Conservation (phyloP, 2,329 filamentous ascomycete genomes). For the Diplodia corticola region DNA sequence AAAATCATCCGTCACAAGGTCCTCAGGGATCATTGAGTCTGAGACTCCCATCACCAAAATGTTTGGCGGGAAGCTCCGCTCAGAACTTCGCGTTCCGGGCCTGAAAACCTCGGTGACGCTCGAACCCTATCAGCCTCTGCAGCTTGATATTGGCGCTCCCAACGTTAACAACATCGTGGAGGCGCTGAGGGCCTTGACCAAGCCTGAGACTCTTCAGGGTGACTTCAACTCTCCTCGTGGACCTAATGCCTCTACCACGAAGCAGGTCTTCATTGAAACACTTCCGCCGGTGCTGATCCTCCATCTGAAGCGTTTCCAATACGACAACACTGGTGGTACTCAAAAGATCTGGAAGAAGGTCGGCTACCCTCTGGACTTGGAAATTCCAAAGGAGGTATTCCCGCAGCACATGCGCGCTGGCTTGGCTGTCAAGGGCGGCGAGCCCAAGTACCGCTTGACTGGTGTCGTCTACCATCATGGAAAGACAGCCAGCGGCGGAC, state of each 20-base stretch:
- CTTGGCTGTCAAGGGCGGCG: conserved; percentile 63
- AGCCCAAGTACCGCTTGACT: conserved; percentile 82
- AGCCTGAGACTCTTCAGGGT: conserved; percentile 79
- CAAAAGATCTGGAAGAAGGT: conserved; percentile 99
- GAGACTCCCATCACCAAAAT: conserved; percentile 90
- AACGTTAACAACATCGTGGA: conserved; percentile 90
- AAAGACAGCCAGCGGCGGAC: conserved; percentile 91
- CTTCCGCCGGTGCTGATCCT: conserved; percentile 89
- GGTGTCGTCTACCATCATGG: conserved; percentile 97
- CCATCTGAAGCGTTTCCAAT: conserved; percentile 96
- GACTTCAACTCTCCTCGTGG: conserved; percentile 81
- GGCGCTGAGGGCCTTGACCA: conserved; percentile 80
- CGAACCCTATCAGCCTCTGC: conserved; percentile 90
- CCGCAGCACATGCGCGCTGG: conserved; percentile 71
- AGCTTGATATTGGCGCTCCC: conserved; percentile 87
- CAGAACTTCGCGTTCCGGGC: conserved; percentile 83
- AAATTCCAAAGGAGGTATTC: conserved; percentile 88
- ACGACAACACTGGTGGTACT: conserved; percentile 81
- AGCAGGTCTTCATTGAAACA: conserved; percentile 92
- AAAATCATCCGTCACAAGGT: conserved; percentile 79
- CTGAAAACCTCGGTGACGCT: conserved; percentile 88
- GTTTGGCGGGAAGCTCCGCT: conserved; percentile 87
- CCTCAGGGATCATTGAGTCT: conserved; percentile 70
- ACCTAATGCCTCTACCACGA: conserved; percentile 75
- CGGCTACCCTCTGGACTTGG: conserved; percentile 89